Conservation (phyloP, 129 eudicot genomes). For the Escallonia rubra region DNA sequence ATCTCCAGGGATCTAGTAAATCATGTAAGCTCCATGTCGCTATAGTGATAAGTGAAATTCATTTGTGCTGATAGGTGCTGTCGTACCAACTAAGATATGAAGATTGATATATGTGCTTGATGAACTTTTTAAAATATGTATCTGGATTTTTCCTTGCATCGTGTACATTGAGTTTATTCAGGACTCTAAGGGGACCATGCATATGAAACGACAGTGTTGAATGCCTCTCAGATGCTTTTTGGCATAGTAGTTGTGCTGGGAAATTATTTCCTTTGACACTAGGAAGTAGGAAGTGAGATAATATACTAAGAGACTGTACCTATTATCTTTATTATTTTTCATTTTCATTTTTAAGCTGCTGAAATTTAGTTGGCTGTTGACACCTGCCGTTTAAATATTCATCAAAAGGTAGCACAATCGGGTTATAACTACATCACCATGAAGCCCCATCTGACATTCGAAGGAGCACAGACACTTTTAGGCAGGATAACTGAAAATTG, state of each 20-base stretch:
- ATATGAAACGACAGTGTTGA: neutral
- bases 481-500: too few species aligned
- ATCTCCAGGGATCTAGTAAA: too few species aligned
- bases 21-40: too few species aligned
- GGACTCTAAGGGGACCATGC: neutral
- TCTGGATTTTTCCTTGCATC: neutral
- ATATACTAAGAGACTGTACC: neutral
- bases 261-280: neutral
- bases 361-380: neutral
- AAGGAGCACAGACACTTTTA: too few species aligned
- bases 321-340: neutral
- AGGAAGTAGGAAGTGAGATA: too few species aligned
- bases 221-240: neutral
- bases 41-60: too few species aligned
- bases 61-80: too few species aligned
- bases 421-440: too few species aligned
- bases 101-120: neutral
- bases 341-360: too few species aligned
- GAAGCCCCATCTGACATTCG: too few species aligned
- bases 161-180: neutral
- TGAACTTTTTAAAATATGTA: neutral
- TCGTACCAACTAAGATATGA: neutral
- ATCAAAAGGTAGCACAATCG: too few species aligned
- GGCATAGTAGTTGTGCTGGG: neutral
- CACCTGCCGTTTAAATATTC: neutral